Percentiles rank a stretch among this genome's conserved stretches.
Conservation (phyloP, 2,329 filamentous ascomycete genomes). For the Dactylellina parvicollis region DNA sequence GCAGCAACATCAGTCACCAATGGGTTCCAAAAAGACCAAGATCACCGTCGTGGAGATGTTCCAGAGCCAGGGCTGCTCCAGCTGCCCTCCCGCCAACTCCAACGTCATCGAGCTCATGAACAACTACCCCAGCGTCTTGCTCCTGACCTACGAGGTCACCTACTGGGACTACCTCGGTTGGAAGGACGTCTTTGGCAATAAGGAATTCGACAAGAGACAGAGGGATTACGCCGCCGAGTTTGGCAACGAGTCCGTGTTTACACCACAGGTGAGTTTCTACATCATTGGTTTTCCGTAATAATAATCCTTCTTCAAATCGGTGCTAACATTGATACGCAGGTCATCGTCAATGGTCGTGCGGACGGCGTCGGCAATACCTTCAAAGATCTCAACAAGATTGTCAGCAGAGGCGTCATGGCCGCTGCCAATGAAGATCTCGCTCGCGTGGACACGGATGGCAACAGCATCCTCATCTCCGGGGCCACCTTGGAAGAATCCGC, state of each 20-base stretch:
- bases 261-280: slow-evolving; percentile 57
- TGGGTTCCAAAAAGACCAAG: slow-evolving; percentile 32
- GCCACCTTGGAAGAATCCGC: slow-evolving; percentile 18
- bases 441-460: slow-evolving; percentile 36
- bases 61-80: slow-evolving; percentile 60
- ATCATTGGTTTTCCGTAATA: neutral
- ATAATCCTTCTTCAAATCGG: neutral
- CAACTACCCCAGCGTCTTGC: slow-evolving; percentile 59
- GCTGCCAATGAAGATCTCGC: slow-evolving; percentile 43
- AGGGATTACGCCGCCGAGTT: slow-evolving; percentile 59
- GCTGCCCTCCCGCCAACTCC: slow-evolving; percentile 60
- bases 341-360: slow-evolving; percentile 58
- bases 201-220: slow-evolving; percentile 60
- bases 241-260: slow-evolving; percentile 60
- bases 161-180: slow-evolving; percentile 61
- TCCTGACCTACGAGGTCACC: slow-evolving; percentile 61
- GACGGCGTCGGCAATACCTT: slow-evolving; percentile 57
- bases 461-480: slow-evolving; percentile 49
- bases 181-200: slow-evolving; percentile 59
- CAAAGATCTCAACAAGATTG: slow-evolving; percentile 50
- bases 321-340: slow-evolving; percentile 3
- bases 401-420: slow-evolving; percentile 44
- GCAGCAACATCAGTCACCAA: slow-evolving; percentile 2
- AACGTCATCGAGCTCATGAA: slow-evolving; percentile 59
- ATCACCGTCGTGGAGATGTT: slow-evolving; percentile 60